A percentile compares a stretch with the other conserved stretches of the same genome.
These are phyloP conservation scores for Cercophora newfieldiana DNA, from an alignment of 495 filamentous ascomycete genomes.

Conservation along the genomic window DNA sequence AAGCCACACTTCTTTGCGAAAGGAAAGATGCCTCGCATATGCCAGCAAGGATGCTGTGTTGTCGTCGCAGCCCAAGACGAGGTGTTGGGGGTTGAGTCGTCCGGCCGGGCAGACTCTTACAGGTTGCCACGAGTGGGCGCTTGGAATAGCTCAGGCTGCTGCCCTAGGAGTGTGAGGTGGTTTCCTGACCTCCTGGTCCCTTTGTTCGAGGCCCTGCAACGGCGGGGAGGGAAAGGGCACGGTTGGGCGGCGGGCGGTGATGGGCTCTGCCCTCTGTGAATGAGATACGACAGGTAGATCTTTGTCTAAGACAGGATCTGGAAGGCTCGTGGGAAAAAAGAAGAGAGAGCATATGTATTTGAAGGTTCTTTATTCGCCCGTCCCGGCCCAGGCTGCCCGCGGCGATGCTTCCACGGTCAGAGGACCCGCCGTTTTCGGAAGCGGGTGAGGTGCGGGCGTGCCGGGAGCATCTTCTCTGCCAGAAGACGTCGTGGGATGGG, in stretches of 20 bases:
- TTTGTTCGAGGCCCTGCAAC: constrained; percentile 12
- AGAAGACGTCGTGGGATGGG: background rate
- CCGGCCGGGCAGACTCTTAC: background rate
- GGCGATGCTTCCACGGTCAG: constrained; percentile 14
- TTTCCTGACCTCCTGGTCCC: background rate
- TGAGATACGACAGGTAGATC: constrained; percentile 17
- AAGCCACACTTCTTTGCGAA: constrained; percentile 25
- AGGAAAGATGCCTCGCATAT: constrained; percentile 8
- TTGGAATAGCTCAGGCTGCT: background rate
- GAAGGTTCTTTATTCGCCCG: constrained; percentile 34
- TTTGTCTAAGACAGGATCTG: constrained; percentile 33
- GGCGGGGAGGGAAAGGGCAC: constrained; percentile 17
- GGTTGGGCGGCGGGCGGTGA: constrained; percentile 14
- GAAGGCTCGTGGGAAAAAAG: constrained; percentile 22
- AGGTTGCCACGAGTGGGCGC: background rate
- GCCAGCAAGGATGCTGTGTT: constrained; percentile 1
- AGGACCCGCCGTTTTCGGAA: constrained; percentile 33
- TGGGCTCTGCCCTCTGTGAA: constrained; percentile 29
- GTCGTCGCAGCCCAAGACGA: background rate
- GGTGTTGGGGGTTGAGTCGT: background rate
- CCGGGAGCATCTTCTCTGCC: background rate
- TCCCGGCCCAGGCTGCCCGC: background rate
- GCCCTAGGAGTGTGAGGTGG: background rate
- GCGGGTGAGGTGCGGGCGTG: constrained; percentile 14
- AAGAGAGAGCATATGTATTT: constrained; percentile 32